Evolutionary conservation across 164 flowering plant genomes (phyloP), one percentile per base, ranked within the genome.

Genomic region (Dillenia suffruticosa): DNA sequence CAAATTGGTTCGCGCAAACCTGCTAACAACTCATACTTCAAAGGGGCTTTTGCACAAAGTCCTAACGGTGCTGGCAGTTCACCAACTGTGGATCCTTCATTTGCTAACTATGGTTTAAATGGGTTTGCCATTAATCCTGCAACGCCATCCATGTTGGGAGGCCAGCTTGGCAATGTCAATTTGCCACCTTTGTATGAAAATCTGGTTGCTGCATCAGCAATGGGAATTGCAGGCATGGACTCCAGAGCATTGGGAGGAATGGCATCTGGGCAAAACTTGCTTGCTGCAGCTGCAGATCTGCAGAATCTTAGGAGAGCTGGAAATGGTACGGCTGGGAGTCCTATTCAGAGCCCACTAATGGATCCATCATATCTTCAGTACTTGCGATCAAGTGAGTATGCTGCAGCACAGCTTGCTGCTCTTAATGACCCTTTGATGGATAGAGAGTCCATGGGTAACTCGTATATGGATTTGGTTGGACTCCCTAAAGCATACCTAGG

Each of bases 401-500:
- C 77, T 59, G 76, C 96, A 54, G 81, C 85, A 62, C 84, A 82
- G 66, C 68, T 66, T 67, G 83, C 86, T 13, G 72, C 81, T 70
- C 71, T 82, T 17, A 79, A 66, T 71, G 87, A 90, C 15, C 79
- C 81, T 9, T 24, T 75, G 13, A 16, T 81, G 67, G 84, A 85
- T 58, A 76, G 82, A 68, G 84, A 83, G 46, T 77, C 64, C 48
- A 49, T 77, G 71, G 82, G 76, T 12, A 84, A 69, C 68, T 68
- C 85, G 13, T 81, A 84, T 47, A 64, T 76, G 71, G 88, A 90
- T 69, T 66, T 81, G 45, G 64, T 80, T 62, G 89, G 67, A n/a
- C 74, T 87, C 53, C 97, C 84, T 62, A 93, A 86, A 72, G 96
- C 94, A 49, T 86, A 93, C 60, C 63, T 90, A 12, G 89, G 76